phyloP scores from a whole-genome alignment of 108 stramenopile species.

The Nitzschia palea region DNA sequence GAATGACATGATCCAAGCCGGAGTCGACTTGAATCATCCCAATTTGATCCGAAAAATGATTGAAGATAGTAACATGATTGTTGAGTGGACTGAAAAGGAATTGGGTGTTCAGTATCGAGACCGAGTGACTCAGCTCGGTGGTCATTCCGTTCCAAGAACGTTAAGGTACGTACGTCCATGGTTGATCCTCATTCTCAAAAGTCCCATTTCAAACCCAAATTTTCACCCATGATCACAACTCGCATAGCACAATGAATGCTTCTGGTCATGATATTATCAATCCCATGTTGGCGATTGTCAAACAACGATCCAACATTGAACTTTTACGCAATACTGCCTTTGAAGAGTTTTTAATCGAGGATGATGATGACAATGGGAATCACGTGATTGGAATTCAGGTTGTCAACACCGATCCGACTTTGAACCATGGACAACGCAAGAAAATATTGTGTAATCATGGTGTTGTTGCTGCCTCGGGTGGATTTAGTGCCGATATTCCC shows the following conservation, averaged over 20 bases:
- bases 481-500: constrained; percentile 4
- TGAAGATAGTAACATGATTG: not conserved
- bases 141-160: constrained; percentile 10
- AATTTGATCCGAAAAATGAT: constrained; percentile 7
- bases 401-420: too few relatives aligned
- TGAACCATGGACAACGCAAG: not conserved
- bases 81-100: constrained; percentile 9
- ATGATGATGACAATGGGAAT: too few relatives aligned
- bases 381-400: not conserved
- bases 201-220: too few relatives aligned
- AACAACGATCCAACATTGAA: constrained; percentile 2
- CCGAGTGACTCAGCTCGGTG: constrained; percentile 11
- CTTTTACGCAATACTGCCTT: not conserved
- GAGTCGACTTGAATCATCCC: constrained; percentile 17
- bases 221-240: too few relatives aligned
- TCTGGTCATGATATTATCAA: constrained; percentile 6
- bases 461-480: not conserved
- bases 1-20: constrained; percentile 11
- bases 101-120: constrained; percentile 13
- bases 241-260: constrained; percentile 2
- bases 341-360: not conserved
- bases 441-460: not conserved
- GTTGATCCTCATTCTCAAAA: too few relatives aligned
- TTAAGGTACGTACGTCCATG: too few relatives aligned
- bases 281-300: not conserved